Evolutionary conservation across 345 rosid species (phyloP), one percentile per base, ranked within the genome.

Genomic region (Mangifera indica): DNA sequence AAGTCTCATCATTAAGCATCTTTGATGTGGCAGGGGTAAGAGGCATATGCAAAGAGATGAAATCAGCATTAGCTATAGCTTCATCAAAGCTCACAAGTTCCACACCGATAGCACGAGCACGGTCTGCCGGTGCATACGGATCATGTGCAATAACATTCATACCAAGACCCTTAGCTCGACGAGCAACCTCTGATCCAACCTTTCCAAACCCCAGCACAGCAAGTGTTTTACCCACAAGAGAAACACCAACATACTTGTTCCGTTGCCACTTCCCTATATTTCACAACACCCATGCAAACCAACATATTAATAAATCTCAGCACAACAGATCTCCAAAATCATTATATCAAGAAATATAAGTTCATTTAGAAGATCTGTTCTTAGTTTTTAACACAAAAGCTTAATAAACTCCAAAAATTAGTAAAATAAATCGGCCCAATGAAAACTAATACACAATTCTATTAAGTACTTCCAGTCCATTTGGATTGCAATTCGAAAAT

Each of bases 181-280:
- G 79, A 73, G 96, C 93, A 63, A 92, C 97, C 81, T 92, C 96
- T 10, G 97, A 85, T 66, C 97, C 96, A 71, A 92, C 97, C 86
- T 90, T 92, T 7, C 97, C 97, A 11, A 92, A 92, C 20, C 97
- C 97, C 86, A 92, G 34, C 37, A 92, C 84, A 20, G 87, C 93
- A 71, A 92, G 92, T 0, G 91, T 92, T 79, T 92, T 90, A 13
- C 96, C 93, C 21, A 92, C 96, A 67, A 92, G 92, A 46, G 97
- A 92, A 24, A 92, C 96, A 63, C 93, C 96, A 25, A 88, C 97
- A 77, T 90, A 90, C 66, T 88, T 92, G 92, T 79, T 92, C 77
- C 96, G 71, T 67, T 84, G 81, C 97, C 96, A 92, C 78, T 90
- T 88, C 52, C 93, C 97, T 92, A 74, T 68, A 84, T 71, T 46